Conservation (phyloP, 192 early-diverging fungal genomes). For the Podila clonocystis region DNA sequence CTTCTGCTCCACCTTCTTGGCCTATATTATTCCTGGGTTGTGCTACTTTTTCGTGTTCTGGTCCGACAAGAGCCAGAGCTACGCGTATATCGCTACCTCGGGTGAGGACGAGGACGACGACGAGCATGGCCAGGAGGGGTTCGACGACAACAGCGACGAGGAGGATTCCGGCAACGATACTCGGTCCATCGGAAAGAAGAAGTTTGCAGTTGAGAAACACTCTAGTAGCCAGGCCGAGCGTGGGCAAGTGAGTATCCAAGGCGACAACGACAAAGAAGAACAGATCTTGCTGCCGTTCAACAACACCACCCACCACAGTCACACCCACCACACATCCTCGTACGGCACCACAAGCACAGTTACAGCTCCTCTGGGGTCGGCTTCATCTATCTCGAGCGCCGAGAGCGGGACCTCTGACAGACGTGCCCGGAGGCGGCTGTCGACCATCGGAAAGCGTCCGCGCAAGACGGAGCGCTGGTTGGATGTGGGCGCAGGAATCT, state of each 20-base stretch:
- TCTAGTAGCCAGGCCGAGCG: background rate
- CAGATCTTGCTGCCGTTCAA: background rate
- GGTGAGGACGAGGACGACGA: background rate
- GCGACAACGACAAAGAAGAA: background rate
- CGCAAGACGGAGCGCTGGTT: slow-evolving; percentile 45
- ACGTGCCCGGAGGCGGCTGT: background rate
- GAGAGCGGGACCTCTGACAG: too few relatives aligned
- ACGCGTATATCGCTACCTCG: background rate
- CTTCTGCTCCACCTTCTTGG: slow-evolving; percentile 56
- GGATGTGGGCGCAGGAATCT: slow-evolving; percentile 47
- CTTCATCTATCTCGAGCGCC: too few relatives aligned
- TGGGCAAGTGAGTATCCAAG: background rate
- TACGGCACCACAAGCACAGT: background rate
- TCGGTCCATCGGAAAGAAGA: background rate
- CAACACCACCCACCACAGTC: background rate
- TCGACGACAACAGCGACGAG: background rate
- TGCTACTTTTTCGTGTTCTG: slow-evolving; percentile 57
- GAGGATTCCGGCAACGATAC: background rate
- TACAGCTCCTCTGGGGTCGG: background rate
- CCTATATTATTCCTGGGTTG: slow-evolving; percentile 59
- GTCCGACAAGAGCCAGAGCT: slow-evolving; percentile 3
- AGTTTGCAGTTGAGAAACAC: background rate
- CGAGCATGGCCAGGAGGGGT: background rate
- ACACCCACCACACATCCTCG: background rate
- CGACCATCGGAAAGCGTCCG: too few relatives aligned